Conservation (phyloP, 2,329 filamentous ascomycete species). For the Emericellopsis cladophorae region DNA sequence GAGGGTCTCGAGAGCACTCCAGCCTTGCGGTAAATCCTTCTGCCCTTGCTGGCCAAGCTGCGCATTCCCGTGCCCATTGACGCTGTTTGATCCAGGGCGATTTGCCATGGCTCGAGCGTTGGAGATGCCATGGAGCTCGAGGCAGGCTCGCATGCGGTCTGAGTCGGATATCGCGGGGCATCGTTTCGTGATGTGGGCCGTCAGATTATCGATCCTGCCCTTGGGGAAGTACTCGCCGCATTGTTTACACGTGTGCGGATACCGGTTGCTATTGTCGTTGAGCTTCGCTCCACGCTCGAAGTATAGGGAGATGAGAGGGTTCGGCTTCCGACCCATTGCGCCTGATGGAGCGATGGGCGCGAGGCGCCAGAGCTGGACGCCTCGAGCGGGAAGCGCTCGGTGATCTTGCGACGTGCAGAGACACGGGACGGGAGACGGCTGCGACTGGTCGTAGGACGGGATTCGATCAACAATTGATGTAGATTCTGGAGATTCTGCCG, state of each 20-base stretch:
- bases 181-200: constrained; percentile 72
- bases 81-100: constrained; percentile 6
- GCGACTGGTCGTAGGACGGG: no score
- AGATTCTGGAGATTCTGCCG: no score
- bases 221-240: constrained; percentile 87
- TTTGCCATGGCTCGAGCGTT: constrained; percentile 24
- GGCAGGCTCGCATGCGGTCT: constrained; percentile 63
- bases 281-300: constrained; percentile 81
- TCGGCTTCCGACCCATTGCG: constrained; percentile 71
- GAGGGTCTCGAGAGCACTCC: constrained; percentile 74
- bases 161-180: constrained; percentile 66
- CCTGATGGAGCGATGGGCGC: background rate
- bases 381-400: no score
- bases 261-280: constrained; percentile 80
- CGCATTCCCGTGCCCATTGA: constrained; percentile 6
- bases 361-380: background rate
- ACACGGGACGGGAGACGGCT: no score
- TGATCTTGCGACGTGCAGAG: no score
- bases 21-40: constrained; percentile 39
- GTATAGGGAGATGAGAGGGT: constrained; percentile 75
- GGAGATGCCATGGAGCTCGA: constrained; percentile 59
- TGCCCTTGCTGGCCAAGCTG: constrained; percentile 14
- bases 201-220: constrained; percentile 73
- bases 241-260: constrained; percentile 79
- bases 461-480: no score